phyloP scores from a whole-genome alignment of 768 basidiomycete genomes.

The Russula brevipes region DNA sequence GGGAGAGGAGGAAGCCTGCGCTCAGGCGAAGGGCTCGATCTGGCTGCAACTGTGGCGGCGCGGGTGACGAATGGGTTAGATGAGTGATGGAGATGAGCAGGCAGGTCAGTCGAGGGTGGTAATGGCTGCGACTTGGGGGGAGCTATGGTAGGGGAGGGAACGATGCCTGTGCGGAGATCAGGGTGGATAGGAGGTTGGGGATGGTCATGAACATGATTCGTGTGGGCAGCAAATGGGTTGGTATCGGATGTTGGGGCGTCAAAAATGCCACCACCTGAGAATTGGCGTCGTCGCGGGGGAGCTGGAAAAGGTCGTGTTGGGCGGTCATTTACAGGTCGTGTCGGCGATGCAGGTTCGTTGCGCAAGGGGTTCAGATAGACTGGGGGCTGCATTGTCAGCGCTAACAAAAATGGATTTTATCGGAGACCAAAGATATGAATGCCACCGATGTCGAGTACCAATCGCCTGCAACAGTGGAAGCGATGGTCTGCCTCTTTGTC shows the following conservation, averaged over 20 bases:
- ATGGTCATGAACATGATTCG: constrained; percentile 9
- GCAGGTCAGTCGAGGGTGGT: not conserved
- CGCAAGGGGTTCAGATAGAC: constrained; percentile 5
- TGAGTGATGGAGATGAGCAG: constrained; percentile 16
- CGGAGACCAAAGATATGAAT: not conserved
- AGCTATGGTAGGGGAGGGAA: constrained; percentile 22
- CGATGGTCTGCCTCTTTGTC: not conserved
- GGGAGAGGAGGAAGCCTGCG: constrained; percentile 21
- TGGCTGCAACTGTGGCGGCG: not conserved
- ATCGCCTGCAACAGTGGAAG: not conserved
- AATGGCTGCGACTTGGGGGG: not conserved
- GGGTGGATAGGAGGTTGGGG: constrained; percentile 24
- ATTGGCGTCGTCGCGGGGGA: constrained; percentile 21
- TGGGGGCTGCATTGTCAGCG: not conserved
- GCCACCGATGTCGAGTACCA: not conserved
- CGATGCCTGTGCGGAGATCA: constrained; percentile 10
- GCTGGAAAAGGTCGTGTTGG: constrained; percentile 13
- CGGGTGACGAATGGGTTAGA: constrained; percentile 26
- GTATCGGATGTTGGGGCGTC: constrained; percentile 25
- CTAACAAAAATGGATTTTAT: not conserved
- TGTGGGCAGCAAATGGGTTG: constrained; percentile 20
- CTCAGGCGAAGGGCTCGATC: constrained; percentile 18
- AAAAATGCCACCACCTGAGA: constrained; percentile 12
- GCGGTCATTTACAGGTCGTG: constrained; percentile 18
- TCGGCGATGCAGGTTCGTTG: constrained; percentile 15